These are phyloP conservation scores for Tricholoma flavovirens DNA, from an alignment of 768 basidiomycete species.

Conservation along the genomic window DNA sequence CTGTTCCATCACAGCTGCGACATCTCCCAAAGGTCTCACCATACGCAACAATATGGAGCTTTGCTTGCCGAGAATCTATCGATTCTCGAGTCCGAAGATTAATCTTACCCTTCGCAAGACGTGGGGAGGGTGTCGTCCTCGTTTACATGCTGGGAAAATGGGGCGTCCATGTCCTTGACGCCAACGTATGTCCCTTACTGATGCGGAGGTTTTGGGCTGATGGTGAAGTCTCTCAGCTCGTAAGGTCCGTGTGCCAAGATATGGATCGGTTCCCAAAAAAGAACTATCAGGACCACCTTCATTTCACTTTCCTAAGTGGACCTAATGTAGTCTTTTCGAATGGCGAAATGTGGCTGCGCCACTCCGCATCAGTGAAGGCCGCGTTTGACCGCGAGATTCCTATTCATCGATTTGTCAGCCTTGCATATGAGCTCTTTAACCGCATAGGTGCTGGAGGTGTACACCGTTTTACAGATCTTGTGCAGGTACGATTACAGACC, in stretches of 20 bases:
- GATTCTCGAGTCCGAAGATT: conserved; percentile 28
- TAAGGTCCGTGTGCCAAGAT: conserved; percentile 21
- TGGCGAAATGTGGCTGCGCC: conserved; percentile 32
- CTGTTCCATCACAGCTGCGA: conserved; percentile 24
- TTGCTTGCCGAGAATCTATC: conserved; percentile 28
- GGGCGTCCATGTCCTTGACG: conserved; percentile 35
- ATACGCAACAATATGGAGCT: conserved; percentile 27
- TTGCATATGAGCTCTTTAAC: conserved; percentile 27
- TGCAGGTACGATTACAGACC: conserved; percentile 10
- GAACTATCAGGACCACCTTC: conserved; percentile 27
- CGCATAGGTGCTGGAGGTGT: conserved; percentile 25
- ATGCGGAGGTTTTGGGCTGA: not conserved
- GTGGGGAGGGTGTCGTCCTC: conserved; percentile 28
- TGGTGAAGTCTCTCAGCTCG: conserved; percentile 12
- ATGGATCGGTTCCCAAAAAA: conserved; percentile 22
- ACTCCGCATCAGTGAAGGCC: conserved; percentile 28
- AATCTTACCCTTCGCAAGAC: conserved; percentile 29
- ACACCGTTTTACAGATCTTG: conserved; percentile 22
- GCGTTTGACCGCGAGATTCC: conserved; percentile 30
- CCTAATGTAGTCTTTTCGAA: conserved; percentile 34
- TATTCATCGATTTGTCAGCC: conserved; percentile 24
- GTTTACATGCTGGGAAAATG: conserved; percentile 36
- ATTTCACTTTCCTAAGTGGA: conserved; percentile 29
- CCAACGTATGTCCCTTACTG: conserved; percentile 18
- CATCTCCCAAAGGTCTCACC: conserved; percentile 32